Percentiles rank a stretch among this genome's conserved stretches.
Evolutionary conservation across 306 rosid species (phyloP).

Genomic region (Pueraria montana): DNA sequence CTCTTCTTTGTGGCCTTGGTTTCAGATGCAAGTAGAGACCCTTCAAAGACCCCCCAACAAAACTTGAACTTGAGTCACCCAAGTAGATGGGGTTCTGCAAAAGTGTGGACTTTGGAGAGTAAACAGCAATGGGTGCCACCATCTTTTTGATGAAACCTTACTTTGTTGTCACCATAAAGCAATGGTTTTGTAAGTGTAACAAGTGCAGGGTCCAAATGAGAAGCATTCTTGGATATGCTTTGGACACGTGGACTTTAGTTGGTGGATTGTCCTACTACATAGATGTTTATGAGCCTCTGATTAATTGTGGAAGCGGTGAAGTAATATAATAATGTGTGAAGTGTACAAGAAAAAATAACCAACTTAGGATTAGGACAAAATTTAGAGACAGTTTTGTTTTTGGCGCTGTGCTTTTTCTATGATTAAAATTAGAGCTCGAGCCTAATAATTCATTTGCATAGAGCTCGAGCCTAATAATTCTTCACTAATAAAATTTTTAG

Average conservation of each 20-base stretch:
- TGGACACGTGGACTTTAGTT: constrained; percentile 77
- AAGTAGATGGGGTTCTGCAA: constrained; percentile 60
- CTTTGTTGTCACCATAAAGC: constrained; percentile 25
- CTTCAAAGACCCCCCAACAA: constrained; percentile 67
- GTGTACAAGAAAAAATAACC: background rate
- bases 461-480: too few relatives aligned
- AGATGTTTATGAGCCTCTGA: constrained; percentile 49
- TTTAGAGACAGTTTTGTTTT: background rate
- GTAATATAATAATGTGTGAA: background rate
- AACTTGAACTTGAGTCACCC: constrained; percentile 55
- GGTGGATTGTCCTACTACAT: constrained; percentile 50
- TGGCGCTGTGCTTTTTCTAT: background rate
- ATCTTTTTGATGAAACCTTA: constrained; percentile 36
- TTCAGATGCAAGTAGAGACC: constrained; percentile 56
- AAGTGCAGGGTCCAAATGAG: constrained; percentile 11
- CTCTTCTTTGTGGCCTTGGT: constrained; percentile 59
- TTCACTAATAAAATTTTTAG: too few relatives aligned
- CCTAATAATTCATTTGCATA: background rate
- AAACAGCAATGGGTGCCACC: constrained; percentile 68
- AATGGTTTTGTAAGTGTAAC: constrained; percentile 6
- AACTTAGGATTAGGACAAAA: background rate
- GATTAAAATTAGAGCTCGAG: background rate
- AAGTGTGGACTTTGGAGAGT: constrained; percentile 70
- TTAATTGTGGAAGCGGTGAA: constrained; percentile 56
- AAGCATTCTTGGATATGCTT: constrained; percentile 59